phyloP scores from a whole-genome alignment of 2,329 filamentous ascomycete genomes.

The Thyridium curvatum region DNA sequence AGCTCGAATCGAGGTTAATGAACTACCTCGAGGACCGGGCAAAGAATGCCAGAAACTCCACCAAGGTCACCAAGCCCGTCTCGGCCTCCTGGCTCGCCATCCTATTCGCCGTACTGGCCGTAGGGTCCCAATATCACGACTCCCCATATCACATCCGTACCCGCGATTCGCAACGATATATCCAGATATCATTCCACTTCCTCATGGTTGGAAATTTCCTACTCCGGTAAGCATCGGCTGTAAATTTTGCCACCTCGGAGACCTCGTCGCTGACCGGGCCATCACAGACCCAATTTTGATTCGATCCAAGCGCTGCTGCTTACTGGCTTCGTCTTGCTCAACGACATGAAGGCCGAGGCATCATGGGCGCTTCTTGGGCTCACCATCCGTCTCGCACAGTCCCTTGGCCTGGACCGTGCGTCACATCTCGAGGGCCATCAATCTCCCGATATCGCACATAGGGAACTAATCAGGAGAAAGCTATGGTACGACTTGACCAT shows the following conservation, averaged over 20 bases:
- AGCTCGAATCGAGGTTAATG: conserved; percentile 58
- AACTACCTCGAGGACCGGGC: conserved; percentile 59
- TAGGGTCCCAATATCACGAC: conserved; percentile 61
- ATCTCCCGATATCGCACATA: conserved; percentile 39
- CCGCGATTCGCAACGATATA: conserved; percentile 52
- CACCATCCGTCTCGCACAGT: conserved; percentile 59
- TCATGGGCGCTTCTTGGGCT: conserved; percentile 61
- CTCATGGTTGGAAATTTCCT: conserved; percentile 58
- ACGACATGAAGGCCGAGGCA: conserved; percentile 65
- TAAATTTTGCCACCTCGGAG: background rate
- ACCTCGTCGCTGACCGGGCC: conserved; percentile 8
- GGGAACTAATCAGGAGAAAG: conserved; percentile 47
- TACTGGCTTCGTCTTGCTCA: conserved; percentile 56
- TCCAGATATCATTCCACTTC: conserved; percentile 61
- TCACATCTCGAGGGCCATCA: conserved; percentile 38
- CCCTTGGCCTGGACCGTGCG: conserved; percentile 52
- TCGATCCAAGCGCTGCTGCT: conserved; percentile 59
- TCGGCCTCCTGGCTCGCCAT: conserved; percentile 62
- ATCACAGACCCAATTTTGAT: conserved; percentile 51
- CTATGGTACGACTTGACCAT: conserved; percentile 38
- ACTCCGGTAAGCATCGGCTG: conserved; percentile 45
- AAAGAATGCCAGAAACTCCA: conserved; percentile 41
- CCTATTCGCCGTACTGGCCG: conserved; percentile 57
- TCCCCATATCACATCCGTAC: conserved; percentile 56
- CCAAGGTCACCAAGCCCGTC: conserved; percentile 42